Conservation (phyloP, 257 asterid genomes). For the Paulownia fortunei region DNA sequence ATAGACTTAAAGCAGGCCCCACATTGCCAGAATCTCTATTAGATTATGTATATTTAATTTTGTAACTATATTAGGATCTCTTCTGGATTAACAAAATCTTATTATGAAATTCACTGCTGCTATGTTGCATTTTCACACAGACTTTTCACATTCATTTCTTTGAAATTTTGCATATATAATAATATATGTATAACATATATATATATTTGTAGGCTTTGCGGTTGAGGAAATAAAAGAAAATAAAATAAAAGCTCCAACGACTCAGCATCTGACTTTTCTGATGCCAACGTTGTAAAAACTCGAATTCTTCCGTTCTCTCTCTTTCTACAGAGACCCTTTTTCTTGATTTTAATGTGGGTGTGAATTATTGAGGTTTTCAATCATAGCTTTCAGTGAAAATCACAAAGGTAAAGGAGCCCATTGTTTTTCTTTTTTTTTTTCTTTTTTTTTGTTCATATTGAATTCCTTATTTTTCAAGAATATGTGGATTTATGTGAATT, state of each 20-base stretch:
- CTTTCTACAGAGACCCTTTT: constrained; percentile 21
- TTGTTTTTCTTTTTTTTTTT: not conserved
- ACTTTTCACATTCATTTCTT: constrained; percentile 13
- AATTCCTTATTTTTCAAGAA: constrained; percentile 10
- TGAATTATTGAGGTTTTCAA: constrained; percentile 37
- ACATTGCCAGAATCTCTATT: not conserved
- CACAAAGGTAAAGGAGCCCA: constrained; percentile 29
- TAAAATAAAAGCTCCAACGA: constrained; percentile 30
- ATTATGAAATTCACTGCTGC: not conserved
- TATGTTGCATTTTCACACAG: not conserved
- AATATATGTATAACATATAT: not conserved
- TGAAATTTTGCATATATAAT: not conserved
- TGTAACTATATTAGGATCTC: too few relatives aligned
- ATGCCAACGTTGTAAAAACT: constrained; percentile 40
- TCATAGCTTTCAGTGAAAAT: constrained; percentile 26
- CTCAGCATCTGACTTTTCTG: constrained; percentile 50
- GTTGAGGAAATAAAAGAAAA: constrained; percentile 7
- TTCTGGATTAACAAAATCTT: constrained; percentile 13
- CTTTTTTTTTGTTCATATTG: not conserved
- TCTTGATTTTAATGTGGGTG: constrained; percentile 37
- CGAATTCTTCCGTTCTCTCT: constrained; percentile 30
- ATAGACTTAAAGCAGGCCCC: not conserved
- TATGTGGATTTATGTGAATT: constrained; percentile 23
- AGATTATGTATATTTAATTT: not conserved
- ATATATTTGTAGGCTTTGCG: not conserved